Percentiles rank a stretch among this genome's conserved stretches.
Evolutionary conservation across 805 yeast species (phyloP).

Genomic region (Candida methanosorbosa): DNA sequence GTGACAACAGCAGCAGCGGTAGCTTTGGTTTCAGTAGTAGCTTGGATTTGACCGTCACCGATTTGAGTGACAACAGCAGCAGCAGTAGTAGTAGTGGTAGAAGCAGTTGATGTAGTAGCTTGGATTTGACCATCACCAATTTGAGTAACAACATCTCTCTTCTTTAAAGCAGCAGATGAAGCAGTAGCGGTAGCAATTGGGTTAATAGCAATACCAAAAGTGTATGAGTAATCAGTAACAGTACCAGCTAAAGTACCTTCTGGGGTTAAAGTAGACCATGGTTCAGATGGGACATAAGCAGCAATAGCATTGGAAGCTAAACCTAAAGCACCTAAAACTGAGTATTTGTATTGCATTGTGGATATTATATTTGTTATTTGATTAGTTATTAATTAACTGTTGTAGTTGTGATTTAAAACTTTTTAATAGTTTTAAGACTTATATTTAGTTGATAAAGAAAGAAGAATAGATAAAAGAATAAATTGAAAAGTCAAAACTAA

Average conservation of each 20-base stretch:
- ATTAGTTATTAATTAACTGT: too few relatives aligned
- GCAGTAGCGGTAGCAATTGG: constrained; percentile 33
- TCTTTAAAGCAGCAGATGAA: constrained; percentile 18
- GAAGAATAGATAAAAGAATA: too few relatives aligned
- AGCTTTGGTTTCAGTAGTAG: constrained; percentile 24
- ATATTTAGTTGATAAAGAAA: too few relatives aligned
- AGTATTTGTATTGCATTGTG: constrained; percentile 38
- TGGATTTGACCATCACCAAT: constrained; percentile 47
- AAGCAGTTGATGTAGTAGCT: constrained; percentile 23
- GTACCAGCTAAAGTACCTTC: constrained; percentile 43
- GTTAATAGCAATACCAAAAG: constrained; percentile 64
- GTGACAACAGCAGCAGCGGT: constrained; percentile 18
- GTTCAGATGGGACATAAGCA: constrained; percentile 57
- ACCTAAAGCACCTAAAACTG: constrained; percentile 27
- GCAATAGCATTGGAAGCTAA: constrained; percentile 42
- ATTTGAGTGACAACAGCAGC: constrained; percentile 43
- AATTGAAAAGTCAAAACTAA: background rate
- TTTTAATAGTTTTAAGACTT: too few relatives aligned
- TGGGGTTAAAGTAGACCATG: constrained; percentile 72
- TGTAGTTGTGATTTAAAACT: too few relatives aligned
- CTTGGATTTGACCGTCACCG: constrained; percentile 55
- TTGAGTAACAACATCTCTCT: constrained; percentile 31
- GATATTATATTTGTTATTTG: constrained; percentile 4
- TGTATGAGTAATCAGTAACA: constrained; percentile 42
- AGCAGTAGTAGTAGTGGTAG: constrained; percentile 28